phyloP scores from a whole-genome alignment of 805 yeast species.

The Saturnispora zaruensis region DNA sequence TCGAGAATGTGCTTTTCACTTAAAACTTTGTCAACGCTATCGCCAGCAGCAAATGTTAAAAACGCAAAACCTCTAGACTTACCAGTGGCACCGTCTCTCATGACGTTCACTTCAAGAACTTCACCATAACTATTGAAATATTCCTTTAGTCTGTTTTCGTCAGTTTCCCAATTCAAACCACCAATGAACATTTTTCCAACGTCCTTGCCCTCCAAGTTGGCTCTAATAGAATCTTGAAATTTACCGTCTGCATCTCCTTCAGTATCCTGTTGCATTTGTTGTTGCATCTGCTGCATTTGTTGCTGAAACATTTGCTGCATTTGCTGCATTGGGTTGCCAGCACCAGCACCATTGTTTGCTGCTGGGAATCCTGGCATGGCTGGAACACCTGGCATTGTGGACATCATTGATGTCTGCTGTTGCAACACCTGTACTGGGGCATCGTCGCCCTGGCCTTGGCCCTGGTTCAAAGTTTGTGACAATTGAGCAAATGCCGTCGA shows the following conservation, averaged over 20 bases:
- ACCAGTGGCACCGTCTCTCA: conserved; percentile 84
- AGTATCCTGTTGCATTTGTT: conserved; percentile 13
- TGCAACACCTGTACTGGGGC: background rate
- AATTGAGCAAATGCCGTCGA: conserved; percentile 6
- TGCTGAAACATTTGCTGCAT: conserved; percentile 17
- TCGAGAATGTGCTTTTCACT: conserved; percentile 82
- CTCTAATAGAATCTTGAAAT: conserved; percentile 30
- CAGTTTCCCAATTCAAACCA: conserved; percentile 96
- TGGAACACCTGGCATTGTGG: conserved; percentile 7
- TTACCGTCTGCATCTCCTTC: conserved; percentile 3
- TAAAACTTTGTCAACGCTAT: conserved; percentile 78
- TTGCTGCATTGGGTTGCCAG: conserved; percentile 9
- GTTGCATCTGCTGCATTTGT: conserved; percentile 18
- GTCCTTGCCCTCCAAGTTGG: conserved; percentile 51
- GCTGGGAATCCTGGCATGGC: conserved; percentile 6
- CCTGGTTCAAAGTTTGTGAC: background rate
- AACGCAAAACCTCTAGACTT: conserved; percentile 94
- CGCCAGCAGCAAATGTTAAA: conserved; percentile 74
- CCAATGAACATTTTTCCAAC: conserved; percentile 93
- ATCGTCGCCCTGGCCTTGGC: background rate
- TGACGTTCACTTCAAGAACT: conserved; percentile 78
- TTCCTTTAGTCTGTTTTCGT: conserved; percentile 73
- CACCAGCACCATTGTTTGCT: conserved; percentile 3
- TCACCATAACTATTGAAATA: conserved; percentile 87
- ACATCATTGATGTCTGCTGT: conserved; percentile 7